Evolutionary conservation across 2,329 filamentous ascomycete species (phyloP), one percentile per base, ranked within the genome.

Genomic region (Monilinia fructicola): DNA sequence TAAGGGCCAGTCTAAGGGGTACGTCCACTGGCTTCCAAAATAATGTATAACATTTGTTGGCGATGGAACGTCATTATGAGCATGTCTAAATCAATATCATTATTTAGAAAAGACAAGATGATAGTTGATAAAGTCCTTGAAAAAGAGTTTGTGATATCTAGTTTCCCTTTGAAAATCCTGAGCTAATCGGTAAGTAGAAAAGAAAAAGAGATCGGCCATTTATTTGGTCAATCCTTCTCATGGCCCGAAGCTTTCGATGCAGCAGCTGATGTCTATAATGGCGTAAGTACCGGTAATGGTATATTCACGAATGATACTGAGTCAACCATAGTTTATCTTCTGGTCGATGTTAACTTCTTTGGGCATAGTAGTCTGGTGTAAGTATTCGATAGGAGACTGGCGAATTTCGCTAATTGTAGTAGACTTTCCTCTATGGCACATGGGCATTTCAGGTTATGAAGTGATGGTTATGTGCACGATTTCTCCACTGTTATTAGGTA

Each of bases 391-490:
- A 46, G 38, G 44, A 44, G 35, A 44, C 54, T 40, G 44, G 54
- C 28, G 26, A 23, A 48, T 44, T n/a, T 38, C 40, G 68, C 65
- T 72, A 64, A 73, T 54, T 55, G 54, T 53, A 21, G 46, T 69
- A 92, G 90, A 96, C 78, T 99, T 99, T 77, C 95, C 95, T 18
- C 85, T 99, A 14, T 99, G 95, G 95, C 88, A 97, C 77, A 99
- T 99, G 95, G 95, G 95, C 38, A 96, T 99, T 68, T 98, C 94
- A 4, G 95, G 95, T 69, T 99, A 95, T 76, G 95, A 99, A 79
- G 90, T 88, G 54, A 83, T 96, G 71, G 89, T 99, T 74, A 90
- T 98, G 87, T 86, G 85, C 60, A 94, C 92, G 4, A 78, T 94
- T 62, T 91, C 93, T 5, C 95, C 95, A 0, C 82, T 93, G 50